A percentile compares a stretch with the other conserved stretches of the same genome.
Conservation (phyloP, 371 early-diverging fungal genomes). For the Mucor piriformis region DNA sequence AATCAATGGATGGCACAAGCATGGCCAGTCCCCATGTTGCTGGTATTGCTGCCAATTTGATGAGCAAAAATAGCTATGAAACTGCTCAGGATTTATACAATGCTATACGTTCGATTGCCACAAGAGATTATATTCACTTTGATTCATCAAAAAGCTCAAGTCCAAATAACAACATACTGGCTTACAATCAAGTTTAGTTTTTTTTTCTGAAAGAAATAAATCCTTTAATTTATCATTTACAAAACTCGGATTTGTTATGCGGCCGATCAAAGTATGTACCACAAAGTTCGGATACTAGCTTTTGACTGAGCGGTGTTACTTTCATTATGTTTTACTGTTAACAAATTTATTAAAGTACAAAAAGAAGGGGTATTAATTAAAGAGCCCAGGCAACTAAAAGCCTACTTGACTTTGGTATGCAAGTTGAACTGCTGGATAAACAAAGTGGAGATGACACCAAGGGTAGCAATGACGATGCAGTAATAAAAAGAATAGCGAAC, state of each 20-base stretch:
- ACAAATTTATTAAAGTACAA: not conserved
- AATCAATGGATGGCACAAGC: slow-evolving; percentile 67
- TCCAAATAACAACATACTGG: slow-evolving; percentile 22
- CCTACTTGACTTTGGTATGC: slow-evolving; percentile 41
- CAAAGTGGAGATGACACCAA: slow-evolving; percentile 40
- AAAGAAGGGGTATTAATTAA: not conserved
- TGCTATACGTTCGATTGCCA: slow-evolving; percentile 15
- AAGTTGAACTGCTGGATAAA: slow-evolving; percentile 55
- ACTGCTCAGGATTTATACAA: slow-evolving; percentile 29
- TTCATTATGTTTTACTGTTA: no score
- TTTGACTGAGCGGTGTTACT: no score
- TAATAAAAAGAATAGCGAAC: slow-evolving; percentile 40
- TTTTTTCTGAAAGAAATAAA: no score
- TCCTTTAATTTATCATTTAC: no score
- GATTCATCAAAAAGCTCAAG: slow-evolving; percentile 10
- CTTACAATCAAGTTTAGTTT: slow-evolving; percentile 14
- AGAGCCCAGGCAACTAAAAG: not conserved
- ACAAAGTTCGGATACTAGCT: no score
- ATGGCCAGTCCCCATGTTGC: slow-evolving; percentile 78
- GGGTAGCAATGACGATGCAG: slow-evolving; percentile 33
- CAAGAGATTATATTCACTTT: slow-evolving; percentile 22
- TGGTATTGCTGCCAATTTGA: slow-evolving; percentile 49
- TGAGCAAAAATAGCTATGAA: slow-evolving; percentile 25
- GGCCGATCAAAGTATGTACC: no score
- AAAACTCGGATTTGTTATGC: no score